Percentiles rank a stretch among this genome's conserved stretches.
Evolutionary conservation across 1,284 basidiomycete genomes (phyloP).

Genomic region (Ceratobasidium theobromae): DNA sequence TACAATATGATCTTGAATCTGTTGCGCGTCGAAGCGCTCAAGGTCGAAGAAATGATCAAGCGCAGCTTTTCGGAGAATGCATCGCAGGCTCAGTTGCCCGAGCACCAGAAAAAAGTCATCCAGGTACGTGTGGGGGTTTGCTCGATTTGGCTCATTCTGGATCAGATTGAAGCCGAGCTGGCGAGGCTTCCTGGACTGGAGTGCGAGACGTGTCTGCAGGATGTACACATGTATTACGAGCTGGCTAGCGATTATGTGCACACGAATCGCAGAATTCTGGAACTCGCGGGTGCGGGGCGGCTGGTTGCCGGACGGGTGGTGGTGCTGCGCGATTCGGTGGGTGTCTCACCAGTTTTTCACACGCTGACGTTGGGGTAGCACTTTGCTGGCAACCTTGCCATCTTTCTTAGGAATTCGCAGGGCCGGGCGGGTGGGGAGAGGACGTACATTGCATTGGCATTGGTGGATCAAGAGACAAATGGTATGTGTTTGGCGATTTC

Average conservation of each 20-base stretch:
- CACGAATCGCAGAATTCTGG: conserved; percentile 65
- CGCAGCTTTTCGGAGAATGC: conserved; percentile 98
- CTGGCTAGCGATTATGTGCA: conserved; percentile 66
- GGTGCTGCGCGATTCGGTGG: conserved; percentile 78
- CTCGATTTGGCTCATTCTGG: not conserved
- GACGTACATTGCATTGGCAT: conserved; percentile 72
- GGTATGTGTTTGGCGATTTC: conserved; percentile 47
- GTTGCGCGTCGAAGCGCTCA: conserved; percentile 91
- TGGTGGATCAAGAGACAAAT: conserved; percentile 69
- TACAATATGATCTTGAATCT: conserved; percentile 99
- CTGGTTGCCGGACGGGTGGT: conserved; percentile 79
- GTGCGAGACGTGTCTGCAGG: conserved; percentile 65
- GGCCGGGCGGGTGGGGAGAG: conserved; percentile 53
- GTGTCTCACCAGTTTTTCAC: conserved; percentile 38
- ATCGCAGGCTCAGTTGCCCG: conserved; percentile 87
- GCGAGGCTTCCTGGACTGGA: conserved; percentile 66
- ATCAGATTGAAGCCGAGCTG: conserved; percentile 65
- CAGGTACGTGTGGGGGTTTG: conserved; percentile 55
- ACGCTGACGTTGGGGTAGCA: conserved; percentile 54
- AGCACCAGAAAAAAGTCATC: conserved; percentile 85
- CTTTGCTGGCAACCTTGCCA: conserved; percentile 72
- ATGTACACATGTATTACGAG: conserved; percentile 81
- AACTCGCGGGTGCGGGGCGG: conserved; percentile 70
- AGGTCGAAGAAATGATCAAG: conserved; percentile 99
- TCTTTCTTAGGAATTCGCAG: conserved; percentile 71